Evolutionary conservation across 2,329 filamentous ascomycete species (phyloP).

Genomic region (Ceratocystis eucalypticola): DNA sequence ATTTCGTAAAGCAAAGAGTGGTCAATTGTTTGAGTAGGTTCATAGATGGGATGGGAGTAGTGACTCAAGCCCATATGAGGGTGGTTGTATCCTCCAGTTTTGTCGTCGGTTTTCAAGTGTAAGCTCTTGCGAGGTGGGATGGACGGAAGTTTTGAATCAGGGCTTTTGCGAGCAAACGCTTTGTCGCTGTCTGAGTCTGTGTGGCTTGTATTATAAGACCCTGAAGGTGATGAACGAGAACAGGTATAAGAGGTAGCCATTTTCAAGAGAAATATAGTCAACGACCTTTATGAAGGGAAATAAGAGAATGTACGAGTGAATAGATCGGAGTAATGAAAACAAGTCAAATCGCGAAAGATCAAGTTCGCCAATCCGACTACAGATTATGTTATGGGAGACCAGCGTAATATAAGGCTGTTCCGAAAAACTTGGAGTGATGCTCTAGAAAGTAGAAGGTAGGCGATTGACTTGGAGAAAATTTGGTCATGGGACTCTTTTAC

Average conservation of each 20-base stretch:
- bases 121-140: neutral
- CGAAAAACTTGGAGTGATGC: neutral
- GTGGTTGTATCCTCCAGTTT: neutral
- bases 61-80: conserved; percentile 1
- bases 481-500: conserved; percentile 6
- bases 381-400: neutral
- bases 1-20: conserved; percentile 3
- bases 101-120: neutral
- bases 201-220: conserved; percentile 9
- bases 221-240: conserved; percentile 10
- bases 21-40: conserved; percentile 3
- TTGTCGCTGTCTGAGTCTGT: conserved; percentile 18
- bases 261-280: neutral
- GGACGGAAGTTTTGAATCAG: conserved; percentile 2
- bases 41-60: conserved; percentile 7
- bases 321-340: neutral
- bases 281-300: neutral
- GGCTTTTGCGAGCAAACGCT: conserved; percentile 14
- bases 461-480: conserved; percentile 3
- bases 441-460: conserved; percentile 1
- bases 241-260: conserved; percentile 15
- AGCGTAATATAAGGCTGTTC: neutral
- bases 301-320: neutral
- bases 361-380: neutral
- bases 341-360: neutral